Evolutionary conservation across 1,284 basidiomycete genomes (phyloP), one percentile per base, ranked within the genome.

Genomic region (Puccinia polysora): DNA sequence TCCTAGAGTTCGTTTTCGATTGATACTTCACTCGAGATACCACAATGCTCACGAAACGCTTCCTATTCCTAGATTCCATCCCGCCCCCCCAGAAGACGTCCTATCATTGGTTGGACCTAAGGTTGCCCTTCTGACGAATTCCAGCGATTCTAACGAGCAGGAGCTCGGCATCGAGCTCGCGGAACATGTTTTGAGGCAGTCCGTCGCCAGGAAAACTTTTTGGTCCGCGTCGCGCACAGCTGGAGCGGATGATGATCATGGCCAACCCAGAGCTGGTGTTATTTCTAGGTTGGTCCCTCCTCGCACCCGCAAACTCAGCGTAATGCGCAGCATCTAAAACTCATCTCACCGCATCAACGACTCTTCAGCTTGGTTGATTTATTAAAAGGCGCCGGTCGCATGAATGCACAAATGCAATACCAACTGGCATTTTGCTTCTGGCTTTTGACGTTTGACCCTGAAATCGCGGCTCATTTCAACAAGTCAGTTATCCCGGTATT

Each of bases 381-480:
- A 23, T 34, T 69, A 23, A 69, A 69, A 52, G 30, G 25, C 20
- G 56, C 38, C 18, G 30, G 40, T 18, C 55, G 56, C 18, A 85
- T 88, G 20, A 84, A 85, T 12, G 89, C 92, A n/a, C 95, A 98
- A 81, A 90, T 94, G 86, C 89, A 87, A 81, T 98, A 97, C 80
- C 91, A 95, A 82, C 87, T 91, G 50, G 86, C 88, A 40, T 91
- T 91, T 78, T 94, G 90, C 79, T 83, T 97, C 76, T 98, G 95
- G 95, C 83, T 97, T 74, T 83, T 98, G 74, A 90, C 91, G 0
- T 98, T 97, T 76, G 90, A 97, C 79, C 83, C 86, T 76, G 85
- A 88, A 47, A 85, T 95, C 38, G 89, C 93, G 0, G 86, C 89
- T 75, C 85, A 90, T 71, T 86, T 97, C 76, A 91, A 96, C 81